Evolutionary conservation across 2,329 filamentous ascomycete species (phyloP).

Genomic region (Esteya vermicola): DNA sequence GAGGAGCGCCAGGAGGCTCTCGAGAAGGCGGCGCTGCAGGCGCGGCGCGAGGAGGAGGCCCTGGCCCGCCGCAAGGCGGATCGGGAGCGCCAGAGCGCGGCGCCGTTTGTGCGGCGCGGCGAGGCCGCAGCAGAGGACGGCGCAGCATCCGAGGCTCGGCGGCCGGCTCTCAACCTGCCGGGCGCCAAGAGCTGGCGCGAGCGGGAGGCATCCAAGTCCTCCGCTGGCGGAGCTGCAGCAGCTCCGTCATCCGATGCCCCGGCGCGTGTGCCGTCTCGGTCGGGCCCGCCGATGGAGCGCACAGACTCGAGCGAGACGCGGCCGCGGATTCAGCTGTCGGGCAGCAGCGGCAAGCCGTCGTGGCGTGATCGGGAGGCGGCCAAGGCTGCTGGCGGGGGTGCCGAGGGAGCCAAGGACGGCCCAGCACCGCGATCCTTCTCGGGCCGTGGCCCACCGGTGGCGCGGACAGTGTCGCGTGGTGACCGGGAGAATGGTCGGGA

Average conservation of each 20-base stretch:
- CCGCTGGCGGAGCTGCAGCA: constrained; percentile 16
- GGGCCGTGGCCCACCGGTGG: constrained; percentile 25
- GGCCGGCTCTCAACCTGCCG: constrained; percentile 45
- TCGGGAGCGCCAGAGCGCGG: constrained; percentile 32
- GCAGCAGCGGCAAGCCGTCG: constrained; percentile 32
- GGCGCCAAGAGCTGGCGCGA: constrained; percentile 56
- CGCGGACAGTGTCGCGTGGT: constrained; percentile 24
- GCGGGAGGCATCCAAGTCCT: constrained; percentile 42
- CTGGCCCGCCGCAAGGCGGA: constrained; percentile 58
- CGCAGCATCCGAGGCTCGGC: no score
- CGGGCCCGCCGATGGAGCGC: constrained; percentile 20
- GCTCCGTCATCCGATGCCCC: constrained; percentile 8
- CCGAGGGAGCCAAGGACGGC: constrained; percentile 9
- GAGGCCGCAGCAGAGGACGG: not conserved
- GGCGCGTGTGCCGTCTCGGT: constrained; percentile 14
- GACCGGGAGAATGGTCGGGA: constrained; percentile 22
- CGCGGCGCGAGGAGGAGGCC: constrained; percentile 76
- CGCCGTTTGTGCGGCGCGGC: constrained; percentile 3
- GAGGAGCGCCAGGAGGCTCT: constrained; percentile 53
- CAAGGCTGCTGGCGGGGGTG: constrained; percentile 17
- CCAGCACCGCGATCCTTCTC: constrained; percentile 18
- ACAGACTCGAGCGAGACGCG: constrained; percentile 29
- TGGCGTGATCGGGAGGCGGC: constrained; percentile 49
- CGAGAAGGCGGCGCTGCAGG: constrained; percentile 55
- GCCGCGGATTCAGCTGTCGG: constrained; percentile 40